A percentile compares a stretch with the other conserved stretches of the same genome.
These are phyloP conservation scores for Cerioporus squamosus DNA, from an alignment of 1,284 basidiomycete genomes.

Conservation along the genomic window DNA sequence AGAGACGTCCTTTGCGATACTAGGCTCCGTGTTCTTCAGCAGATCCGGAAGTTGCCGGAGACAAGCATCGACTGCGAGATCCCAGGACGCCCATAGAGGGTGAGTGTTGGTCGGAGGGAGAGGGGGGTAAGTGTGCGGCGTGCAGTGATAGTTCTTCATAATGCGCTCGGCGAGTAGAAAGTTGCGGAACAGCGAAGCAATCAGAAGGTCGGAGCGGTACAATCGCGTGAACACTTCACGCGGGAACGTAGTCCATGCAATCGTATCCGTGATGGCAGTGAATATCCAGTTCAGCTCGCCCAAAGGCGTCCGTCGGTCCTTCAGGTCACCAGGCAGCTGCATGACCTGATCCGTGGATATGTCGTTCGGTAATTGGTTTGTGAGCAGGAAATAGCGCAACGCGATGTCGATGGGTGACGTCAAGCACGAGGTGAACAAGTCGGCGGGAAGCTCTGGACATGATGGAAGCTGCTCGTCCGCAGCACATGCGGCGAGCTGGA, in stretches of 20 bases:
- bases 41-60: constrained; percentile 91
- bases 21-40: constrained; percentile 62
- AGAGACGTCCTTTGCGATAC: constrained; percentile 36
- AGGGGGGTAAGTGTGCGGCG: constrained; percentile 91
- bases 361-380: constrained; percentile 80
- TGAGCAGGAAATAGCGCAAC: constrained; percentile 92
- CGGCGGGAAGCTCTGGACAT: constrained; percentile 95
- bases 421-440: constrained; percentile 96
- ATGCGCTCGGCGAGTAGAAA: constrained; percentile 97
- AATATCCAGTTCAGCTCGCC: constrained; percentile 99
- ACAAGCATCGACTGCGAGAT: constrained; percentile 94
- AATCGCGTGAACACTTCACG: constrained; percentile 92
- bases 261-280: constrained; percentile 98
- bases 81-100: constrained; percentile 96
- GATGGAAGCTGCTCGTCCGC: constrained; percentile 93
- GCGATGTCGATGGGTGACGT: constrained; percentile 99
- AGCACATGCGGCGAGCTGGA: constrained; percentile 95
- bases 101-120: constrained; percentile 96
- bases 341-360: constrained; percentile 92
- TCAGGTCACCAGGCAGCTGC: constrained; percentile 95
- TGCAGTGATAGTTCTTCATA: constrained; percentile 99
- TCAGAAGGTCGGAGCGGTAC: constrained; percentile 94
- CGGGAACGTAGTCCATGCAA: constrained; percentile 98
- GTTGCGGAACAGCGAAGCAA: constrained; percentile 96
- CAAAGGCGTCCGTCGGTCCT: constrained; percentile 93